Evolutionary conservation across 257 asterid species (phyloP).

Genomic region (Solanum piurae): DNA sequence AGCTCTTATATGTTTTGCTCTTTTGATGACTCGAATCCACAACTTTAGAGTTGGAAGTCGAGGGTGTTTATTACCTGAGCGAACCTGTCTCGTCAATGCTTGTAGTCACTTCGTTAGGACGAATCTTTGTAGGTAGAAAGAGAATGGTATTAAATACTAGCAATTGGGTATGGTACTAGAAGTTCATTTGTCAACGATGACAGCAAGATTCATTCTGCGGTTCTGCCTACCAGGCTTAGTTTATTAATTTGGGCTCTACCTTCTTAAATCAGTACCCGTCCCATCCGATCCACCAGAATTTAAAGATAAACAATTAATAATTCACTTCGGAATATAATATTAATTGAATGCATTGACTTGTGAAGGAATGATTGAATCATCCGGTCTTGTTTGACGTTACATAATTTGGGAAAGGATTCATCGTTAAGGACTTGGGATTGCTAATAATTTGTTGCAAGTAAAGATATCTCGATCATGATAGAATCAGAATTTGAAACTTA

Average conservation of each 20-base stretch:
- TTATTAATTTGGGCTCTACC: background rate
- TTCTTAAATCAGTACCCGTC: background rate
- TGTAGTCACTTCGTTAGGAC: background rate
- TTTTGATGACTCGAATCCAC: background rate
- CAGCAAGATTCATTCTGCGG: background rate
- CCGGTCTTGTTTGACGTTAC: background rate
- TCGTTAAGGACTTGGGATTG: background rate
- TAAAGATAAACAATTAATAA: background rate
- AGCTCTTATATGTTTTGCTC: background rate
- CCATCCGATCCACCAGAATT: background rate
- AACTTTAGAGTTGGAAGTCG: background rate
- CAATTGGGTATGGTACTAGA: background rate
- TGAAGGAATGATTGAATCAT: background rate
- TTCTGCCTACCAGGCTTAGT: background rate
- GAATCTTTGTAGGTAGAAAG: background rate
- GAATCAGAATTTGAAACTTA: rapidly evolving
- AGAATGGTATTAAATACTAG: background rate
- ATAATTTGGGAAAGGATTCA: background rate
- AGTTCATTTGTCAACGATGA: background rate
- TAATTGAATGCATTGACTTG: background rate
- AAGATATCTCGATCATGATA: too few relatives aligned
- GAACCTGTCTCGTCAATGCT: background rate
- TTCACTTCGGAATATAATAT: background rate
- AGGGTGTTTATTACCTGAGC: background rate
- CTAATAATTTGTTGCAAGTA: background rate